phyloP scores from a whole-genome alignment of 257 asterid species.

The Primulina huaijiensis region DNA sequence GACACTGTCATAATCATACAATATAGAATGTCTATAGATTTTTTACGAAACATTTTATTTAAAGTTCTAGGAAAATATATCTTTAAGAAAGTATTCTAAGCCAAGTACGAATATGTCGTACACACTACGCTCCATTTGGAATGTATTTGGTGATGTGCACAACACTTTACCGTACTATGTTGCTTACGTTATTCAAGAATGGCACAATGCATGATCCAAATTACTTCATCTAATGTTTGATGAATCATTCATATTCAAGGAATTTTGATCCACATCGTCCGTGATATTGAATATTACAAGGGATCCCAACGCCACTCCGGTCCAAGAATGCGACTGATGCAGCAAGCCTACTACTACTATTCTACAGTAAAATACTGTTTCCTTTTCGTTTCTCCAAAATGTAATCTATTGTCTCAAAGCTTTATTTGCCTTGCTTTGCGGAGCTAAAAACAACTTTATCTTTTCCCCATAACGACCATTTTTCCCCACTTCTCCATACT shows the following conservation, averaged over 20 bases:
- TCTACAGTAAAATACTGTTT: constrained; percentile 4
- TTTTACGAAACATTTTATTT: too few relatives aligned
- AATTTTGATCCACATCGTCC: not conserved
- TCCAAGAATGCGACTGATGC: not conserved
- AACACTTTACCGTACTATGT: too few relatives aligned
- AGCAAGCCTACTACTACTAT: not conserved
- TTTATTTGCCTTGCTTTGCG: constrained; percentile 27
- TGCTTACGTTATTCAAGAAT: too few relatives aligned
- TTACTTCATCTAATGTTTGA: not conserved
- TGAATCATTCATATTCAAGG: not conserved
- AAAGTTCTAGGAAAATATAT: too few relatives aligned
- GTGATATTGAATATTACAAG: not conserved
- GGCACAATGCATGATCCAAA: too few relatives aligned
- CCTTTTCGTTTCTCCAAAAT: constrained; percentile 25
- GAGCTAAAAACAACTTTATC: constrained; percentile 58
- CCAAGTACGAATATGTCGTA: too few relatives aligned
- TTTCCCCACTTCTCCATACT: constrained; percentile 27
- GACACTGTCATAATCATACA: too few relatives aligned
- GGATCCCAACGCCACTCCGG: not conserved
- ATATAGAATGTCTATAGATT: too few relatives aligned
- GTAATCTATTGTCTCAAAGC: constrained; percentile 49
- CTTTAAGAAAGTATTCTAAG: too few relatives aligned
- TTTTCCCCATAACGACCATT: constrained; percentile 45
- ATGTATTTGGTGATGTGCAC: too few relatives aligned
- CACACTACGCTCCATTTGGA: too few relatives aligned